Evolutionary conservation across 352 stramenopile genomes (phyloP).

Genomic region (Phytophthora constricta): DNA sequence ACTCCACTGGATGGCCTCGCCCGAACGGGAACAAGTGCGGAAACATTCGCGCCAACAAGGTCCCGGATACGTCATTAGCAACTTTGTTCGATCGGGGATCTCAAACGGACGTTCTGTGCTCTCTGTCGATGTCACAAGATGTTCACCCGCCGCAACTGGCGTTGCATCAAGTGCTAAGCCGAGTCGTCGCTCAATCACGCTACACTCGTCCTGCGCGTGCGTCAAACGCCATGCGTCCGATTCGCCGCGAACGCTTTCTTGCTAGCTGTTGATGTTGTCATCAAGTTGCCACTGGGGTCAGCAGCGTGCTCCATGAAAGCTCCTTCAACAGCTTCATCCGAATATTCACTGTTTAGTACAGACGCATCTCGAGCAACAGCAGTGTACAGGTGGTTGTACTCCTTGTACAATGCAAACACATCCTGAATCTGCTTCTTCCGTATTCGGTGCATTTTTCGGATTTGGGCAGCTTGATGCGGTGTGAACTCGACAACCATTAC

Average conservation of each 20-base stretch:
- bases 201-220: not conserved
- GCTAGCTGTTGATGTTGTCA: not conserved
- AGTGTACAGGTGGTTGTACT: constrained; percentile 8
- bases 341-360: constrained; percentile 7
- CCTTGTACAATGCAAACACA: constrained; percentile 7
- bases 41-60: constrained; percentile 7
- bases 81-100: not conserved
- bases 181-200: constrained; percentile 3
- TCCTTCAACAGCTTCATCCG: not conserved
- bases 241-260: constrained; percentile 3
- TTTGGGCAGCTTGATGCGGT: not conserved
- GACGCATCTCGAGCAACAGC: not conserved
- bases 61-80: not conserved
- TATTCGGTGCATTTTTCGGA: constrained; percentile 13
- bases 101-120: not conserved
- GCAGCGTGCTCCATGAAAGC: constrained; percentile 1
- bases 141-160: not conserved
- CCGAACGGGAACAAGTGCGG: constrained; percentile 13
- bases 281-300: constrained; percentile 1
- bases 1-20: constrained; percentile 9
- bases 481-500: constrained; percentile 14
- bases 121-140: not conserved
- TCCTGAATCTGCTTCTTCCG: not conserved
- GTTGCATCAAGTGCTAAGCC: not conserved
- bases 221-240: constrained; percentile 4